A percentile compares a stretch with the other conserved stretches of the same genome.
Evolutionary conservation across 2,329 filamentous ascomycete species (phyloP).

Genomic region (Colletotrichum falcatum): DNA sequence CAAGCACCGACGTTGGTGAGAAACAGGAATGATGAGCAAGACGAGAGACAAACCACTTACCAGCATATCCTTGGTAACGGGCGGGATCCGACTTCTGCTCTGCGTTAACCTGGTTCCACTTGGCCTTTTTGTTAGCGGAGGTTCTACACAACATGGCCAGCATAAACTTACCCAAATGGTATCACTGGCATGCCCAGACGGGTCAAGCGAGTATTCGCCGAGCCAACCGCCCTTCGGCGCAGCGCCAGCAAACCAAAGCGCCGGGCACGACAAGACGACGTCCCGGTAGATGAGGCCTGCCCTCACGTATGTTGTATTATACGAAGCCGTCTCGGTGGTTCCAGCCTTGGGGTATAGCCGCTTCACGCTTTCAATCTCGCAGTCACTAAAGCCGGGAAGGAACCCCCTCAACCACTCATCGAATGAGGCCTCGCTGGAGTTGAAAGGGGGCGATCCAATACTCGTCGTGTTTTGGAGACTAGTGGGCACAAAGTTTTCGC

Average conservation of each 20-base stretch:
- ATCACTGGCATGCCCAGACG: constrained; percentile 70
- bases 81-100: constrained; percentile 64
- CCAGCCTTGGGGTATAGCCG: constrained; percentile 61
- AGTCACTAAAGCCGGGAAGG: constrained; percentile 58
- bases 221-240: constrained; percentile 62
- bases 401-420: constrained; percentile 65
- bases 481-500: constrained; percentile 70
- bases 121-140: background rate
- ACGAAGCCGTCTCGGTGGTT: constrained; percentile 60
- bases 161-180: constrained; percentile 61
- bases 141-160: background rate
- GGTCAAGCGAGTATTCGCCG: constrained; percentile 69
- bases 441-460: constrained; percentile 57
- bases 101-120: constrained; percentile 68
- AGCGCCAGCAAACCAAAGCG: constrained; percentile 65
- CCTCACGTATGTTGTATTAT: constrained; percentile 63
- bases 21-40: background rate
- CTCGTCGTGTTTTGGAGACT: constrained; percentile 54
- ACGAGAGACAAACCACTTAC: constrained; percentile 37
- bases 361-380: constrained; percentile 55
- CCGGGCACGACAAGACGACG: constrained; percentile 69
- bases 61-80: constrained; percentile 65
- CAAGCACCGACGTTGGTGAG: constrained; percentile 7
- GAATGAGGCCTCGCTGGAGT: constrained; percentile 62
- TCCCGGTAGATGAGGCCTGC: constrained; percentile 71